These are phyloP conservation scores for Scedosporium aurantiacum DNA, from an alignment of 2,329 filamentous ascomycete genomes.

Conservation along the genomic window DNA sequence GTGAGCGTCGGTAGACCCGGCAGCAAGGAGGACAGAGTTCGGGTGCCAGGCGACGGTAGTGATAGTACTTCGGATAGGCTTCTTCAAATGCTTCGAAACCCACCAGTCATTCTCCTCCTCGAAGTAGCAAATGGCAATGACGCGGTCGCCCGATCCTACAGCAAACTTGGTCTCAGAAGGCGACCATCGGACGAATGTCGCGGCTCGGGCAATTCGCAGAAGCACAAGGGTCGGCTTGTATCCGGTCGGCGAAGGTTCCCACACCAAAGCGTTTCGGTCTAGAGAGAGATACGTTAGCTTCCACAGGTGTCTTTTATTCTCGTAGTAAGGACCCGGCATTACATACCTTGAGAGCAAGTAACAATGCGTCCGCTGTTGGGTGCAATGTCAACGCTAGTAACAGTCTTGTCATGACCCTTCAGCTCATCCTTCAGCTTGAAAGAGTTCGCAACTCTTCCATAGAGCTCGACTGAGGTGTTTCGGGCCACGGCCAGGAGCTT, in stretches of 20 bases:
- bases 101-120: slow-evolving; percentile 99
- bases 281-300: background rate
- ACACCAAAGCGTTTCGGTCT: slow-evolving; percentile 97
- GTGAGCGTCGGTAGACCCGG: slow-evolving; percentile 94
- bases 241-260: slow-evolving; percentile 83
- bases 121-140: slow-evolving; percentile 96
- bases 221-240: slow-evolving; percentile 97
- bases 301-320: background rate
- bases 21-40: slow-evolving; percentile 88
- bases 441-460: slow-evolving; percentile 57
- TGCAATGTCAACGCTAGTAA: slow-evolving; percentile 93
- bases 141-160: slow-evolving; percentile 86
- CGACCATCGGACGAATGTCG: slow-evolving; percentile 95
- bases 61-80: slow-evolving; percentile 94
- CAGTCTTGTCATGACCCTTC: slow-evolving; percentile 92
- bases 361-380: slow-evolving; percentile 86
- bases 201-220: slow-evolving; percentile 90
- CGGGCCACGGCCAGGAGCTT: slow-evolving; percentile 81
- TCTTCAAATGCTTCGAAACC: slow-evolving; percentile 99
- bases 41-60: slow-evolving; percentile 95
- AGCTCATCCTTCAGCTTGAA: slow-evolving; percentile 86
- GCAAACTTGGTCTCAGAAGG: slow-evolving; percentile 96
- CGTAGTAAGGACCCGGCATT: background rate
- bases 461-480: slow-evolving; percentile 84
- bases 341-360: slow-evolving; percentile 83